phyloP scores from a whole-genome alignment of 2,329 filamentous ascomycete genomes.

The Monosporascus cannonballus region DNA sequence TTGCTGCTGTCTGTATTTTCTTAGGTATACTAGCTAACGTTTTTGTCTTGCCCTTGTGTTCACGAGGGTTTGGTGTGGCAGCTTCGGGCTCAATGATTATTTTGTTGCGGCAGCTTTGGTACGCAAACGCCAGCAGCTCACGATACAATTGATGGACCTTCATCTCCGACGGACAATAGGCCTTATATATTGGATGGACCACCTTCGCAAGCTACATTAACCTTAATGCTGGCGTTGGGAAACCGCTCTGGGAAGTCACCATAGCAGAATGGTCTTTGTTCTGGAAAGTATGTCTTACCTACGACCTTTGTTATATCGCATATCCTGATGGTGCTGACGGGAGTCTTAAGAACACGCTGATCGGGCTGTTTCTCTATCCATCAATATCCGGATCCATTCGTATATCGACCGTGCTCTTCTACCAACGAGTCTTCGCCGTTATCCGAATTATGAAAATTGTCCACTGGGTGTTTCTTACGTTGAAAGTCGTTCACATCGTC shows the following conservation, averaged over 20 bases:
- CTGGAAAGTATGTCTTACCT: constrained; percentile 6
- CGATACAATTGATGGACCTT: no score
- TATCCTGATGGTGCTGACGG: no score
- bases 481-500: constrained; percentile 15
- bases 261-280: constrained; percentile 14
- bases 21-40: constrained; percentile 7
- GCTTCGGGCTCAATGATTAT: constrained; percentile 16
- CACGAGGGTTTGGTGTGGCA: not conserved
- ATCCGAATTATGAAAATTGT: not conserved
- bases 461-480: constrained; percentile 8
- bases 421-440: constrained; percentile 15
- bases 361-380: constrained; percentile 16
- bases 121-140: no score
- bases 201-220: constrained; percentile 12
- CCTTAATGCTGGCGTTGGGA: constrained; percentile 17
- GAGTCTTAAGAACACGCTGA: constrained; percentile 7
- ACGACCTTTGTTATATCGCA: no score
- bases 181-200: constrained; percentile 15
- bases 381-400: constrained; percentile 15
- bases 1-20: constrained; percentile 9
- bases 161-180: constrained; percentile 2
- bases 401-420: constrained; percentile 18
- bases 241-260: constrained; percentile 20
- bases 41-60: constrained; percentile 6
- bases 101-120: constrained; percentile 3